Conservation (phyloP, 83 land plant species). For the Diphasiastrum complanatum region DNA sequence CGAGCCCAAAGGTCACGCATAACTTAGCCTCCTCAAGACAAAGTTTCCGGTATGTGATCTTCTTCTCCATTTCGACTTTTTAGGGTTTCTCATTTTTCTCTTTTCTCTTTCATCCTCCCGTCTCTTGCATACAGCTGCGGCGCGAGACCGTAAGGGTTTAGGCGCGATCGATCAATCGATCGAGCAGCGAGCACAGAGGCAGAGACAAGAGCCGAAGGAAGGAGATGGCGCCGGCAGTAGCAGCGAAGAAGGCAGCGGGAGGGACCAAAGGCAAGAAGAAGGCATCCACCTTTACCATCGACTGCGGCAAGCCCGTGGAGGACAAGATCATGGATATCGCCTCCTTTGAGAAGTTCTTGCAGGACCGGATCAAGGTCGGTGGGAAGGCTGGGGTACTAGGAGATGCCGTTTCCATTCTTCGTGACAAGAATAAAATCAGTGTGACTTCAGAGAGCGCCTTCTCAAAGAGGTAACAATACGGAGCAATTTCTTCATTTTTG, state of each 20-base stretch:
- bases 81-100: no score
- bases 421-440: constrained; percentile 51
- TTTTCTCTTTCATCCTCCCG: no score
- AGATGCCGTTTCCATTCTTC: constrained; percentile 39
- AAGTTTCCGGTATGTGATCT: no score
- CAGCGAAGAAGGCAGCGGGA: constrained; percentile 7
- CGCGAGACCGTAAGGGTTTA: no score
- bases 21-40: no score
- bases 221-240: constrained; percentile 18
- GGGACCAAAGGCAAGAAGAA: constrained; percentile 43
- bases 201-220: background rate
- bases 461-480: constrained; percentile 57
- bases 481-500: no score
- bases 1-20: no score
- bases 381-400: constrained; percentile 57
- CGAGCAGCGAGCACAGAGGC: constrained; percentile 16
- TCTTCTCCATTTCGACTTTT: no score
- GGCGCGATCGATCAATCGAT: no score
- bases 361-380: constrained; percentile 62
- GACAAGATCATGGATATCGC: constrained; percentile 72
- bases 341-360: constrained; percentile 57
- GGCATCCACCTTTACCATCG: constrained; percentile 45
- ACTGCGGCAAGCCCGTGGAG: constrained; percentile 62
- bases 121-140: no score
- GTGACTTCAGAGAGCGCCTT: constrained; percentile 48